Percentiles rank a stretch among this genome's conserved stretches.
phyloP scores from a whole-genome alignment of 352 stramenopile genomes.

The Pseudoperonospora humuli region DNA sequence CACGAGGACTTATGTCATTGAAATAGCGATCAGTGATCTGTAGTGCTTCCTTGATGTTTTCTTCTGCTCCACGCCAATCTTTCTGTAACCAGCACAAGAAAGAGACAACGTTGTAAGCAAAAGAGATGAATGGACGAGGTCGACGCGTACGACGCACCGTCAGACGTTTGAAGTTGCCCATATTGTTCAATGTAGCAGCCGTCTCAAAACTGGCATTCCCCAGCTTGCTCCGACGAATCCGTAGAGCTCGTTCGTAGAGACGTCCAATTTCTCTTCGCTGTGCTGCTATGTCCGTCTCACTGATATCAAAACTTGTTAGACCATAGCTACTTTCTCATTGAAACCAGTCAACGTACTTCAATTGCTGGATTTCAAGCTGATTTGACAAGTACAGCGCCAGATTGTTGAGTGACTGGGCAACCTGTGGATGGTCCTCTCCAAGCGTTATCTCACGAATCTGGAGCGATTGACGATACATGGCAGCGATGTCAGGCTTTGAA shows the following conservation, averaged over 20 bases:
- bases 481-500: conserved; percentile 43
- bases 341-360: conserved; percentile 29
- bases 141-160: too few relatives aligned
- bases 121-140: too few relatives aligned
- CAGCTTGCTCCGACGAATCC: conserved; percentile 60
- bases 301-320: conserved; percentile 8
- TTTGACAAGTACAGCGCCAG: conserved; percentile 64
- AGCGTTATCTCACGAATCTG: conserved; percentile 65
- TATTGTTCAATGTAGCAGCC: conserved; percentile 73
- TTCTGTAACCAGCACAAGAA: too few relatives aligned
- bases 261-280: conserved; percentile 47
- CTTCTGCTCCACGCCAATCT: conserved; percentile 57
- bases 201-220: conserved; percentile 76
- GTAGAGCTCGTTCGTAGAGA: conserved; percentile 55
- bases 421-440: conserved; percentile 62
- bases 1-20: conserved; percentile 61
- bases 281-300: conserved; percentile 28
- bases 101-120: too few relatives aligned
- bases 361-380: conserved; percentile 43
- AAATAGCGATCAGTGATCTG: conserved; percentile 75
- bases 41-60: conserved; percentile 68
- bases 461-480: conserved; percentile 68
- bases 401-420: conserved; percentile 79
- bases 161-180: conserved; percentile 75
- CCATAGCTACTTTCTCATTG: background rate